Base-by-base conservation (phyloP, 108 stramenopile species). In the Cylindrotheca fusiformis region DNA sequence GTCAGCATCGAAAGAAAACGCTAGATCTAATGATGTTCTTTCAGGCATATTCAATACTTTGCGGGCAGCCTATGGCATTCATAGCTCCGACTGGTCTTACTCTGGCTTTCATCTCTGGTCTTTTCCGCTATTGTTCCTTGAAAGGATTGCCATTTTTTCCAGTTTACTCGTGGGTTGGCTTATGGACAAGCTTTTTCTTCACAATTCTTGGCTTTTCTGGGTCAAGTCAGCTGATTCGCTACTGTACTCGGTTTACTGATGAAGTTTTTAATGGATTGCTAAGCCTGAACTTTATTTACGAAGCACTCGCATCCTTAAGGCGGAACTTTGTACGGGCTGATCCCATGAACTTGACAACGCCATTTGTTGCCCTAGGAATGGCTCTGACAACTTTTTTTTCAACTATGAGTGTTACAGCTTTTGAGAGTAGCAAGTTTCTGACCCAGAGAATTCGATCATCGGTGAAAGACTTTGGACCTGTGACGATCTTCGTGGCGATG, bases 41-140 rank as follows among this genome's bases (percentile, higher is more conserved):
- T 12, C 29, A 85, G 84, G 52, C 76, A 0, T 98, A 96, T 76
- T 64, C 90, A 1, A 56, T 94, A 14, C 59, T 96, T 21, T 72
- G 86, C 46, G 97, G 97, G 5, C 97, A 98, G 73, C 97, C 97
- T 0, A 97, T 98, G 96, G 84, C 94, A 48, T 96, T 98, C 78
- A 77, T 97, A 46, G 97, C 96, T n/a, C 96, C 96, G 6, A 98
- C 97, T 20, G 97, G 97, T 12, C 78, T 96, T 20, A 96, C 96
- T 1, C 73, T 96, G 54, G 91, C 94, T 28, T 96, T 98, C 70
- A 96, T 96, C 46, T 92, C 91, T 1, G 92, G 93, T 18, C 68
- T 98, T 4, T 93, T 88, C 65, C 67, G 87, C 36, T 92, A 88
- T 58, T 86, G 87, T 50, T 74, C 79, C 2, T 30, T 88, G 45